These are phyloP conservation scores for Aspergillus spinulosporus DNA, from an alignment of 2,329 filamentous ascomycete species.

Conservation along the genomic window DNA sequence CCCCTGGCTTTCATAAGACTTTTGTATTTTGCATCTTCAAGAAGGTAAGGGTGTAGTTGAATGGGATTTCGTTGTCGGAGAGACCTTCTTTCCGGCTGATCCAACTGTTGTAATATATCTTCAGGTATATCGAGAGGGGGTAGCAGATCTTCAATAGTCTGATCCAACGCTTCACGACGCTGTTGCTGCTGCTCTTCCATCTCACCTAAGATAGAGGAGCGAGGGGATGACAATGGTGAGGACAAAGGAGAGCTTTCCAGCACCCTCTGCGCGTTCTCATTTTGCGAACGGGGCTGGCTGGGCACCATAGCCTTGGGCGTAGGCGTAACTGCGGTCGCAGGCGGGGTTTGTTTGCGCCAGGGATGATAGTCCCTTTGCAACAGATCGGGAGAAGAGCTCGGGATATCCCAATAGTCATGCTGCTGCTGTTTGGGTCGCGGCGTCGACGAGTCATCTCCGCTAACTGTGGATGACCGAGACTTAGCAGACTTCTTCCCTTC, in stretches of 20 bases:
- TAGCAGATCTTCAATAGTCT: slow-evolving; percentile 20
- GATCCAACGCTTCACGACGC: background rate
- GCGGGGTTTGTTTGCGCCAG: slow-evolving; percentile 16
- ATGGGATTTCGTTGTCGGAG: slow-evolving; percentile 50
- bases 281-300: slow-evolving; percentile 6
- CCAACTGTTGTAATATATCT: slow-evolving; percentile 29
- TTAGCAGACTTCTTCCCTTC: background rate
- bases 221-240: slow-evolving; percentile 35
- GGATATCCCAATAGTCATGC: slow-evolving; percentile 29
- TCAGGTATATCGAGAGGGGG: slow-evolving; percentile 29
- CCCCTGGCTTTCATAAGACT: slow-evolving; percentile 44
- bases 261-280: slow-evolving; percentile 17
- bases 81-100: slow-evolving; percentile 30
- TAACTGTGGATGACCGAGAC: background rate
- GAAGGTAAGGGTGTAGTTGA: slow-evolving; percentile 50
- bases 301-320: slow-evolving; percentile 7
- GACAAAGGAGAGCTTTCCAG: slow-evolving; percentile 37
- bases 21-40: slow-evolving; percentile 49
- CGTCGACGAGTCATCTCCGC: slow-evolving; percentile 15
- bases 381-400: slow-evolving; percentile 41
- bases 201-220: slow-evolving; percentile 20
- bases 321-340: background rate
- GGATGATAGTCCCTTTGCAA: slow-evolving; percentile 33
- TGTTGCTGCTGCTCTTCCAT: background rate
- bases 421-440: slow-evolving; percentile 18